Conservation (phyloP, 768 basidiomycete genomes). For the Chlorophyllum brunneum region DNA sequence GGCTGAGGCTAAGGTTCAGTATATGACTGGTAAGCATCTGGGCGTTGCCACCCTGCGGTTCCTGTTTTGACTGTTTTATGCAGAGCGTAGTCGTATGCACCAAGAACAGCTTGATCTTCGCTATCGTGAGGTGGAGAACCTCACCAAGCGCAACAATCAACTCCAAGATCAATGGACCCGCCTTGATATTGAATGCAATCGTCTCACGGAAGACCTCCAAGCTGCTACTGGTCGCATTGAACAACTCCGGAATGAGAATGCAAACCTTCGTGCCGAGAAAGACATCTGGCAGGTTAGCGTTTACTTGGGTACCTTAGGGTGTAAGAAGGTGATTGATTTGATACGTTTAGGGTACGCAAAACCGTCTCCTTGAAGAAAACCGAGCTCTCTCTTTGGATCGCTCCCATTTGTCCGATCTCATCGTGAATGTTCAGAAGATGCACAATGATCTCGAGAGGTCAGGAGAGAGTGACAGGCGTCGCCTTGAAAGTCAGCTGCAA, state of each 20-base stretch:
- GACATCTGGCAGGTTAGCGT: constrained; percentile 86
- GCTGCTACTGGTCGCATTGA: constrained; percentile 60
- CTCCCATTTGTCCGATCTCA: constrained; percentile 80
- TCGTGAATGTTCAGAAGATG: constrained; percentile 88
- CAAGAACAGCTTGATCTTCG: constrained; percentile 67
- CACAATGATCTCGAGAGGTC: constrained; percentile 84
- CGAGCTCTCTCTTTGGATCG: constrained; percentile 75
- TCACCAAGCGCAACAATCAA: constrained; percentile 65
- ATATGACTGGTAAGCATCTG: constrained; percentile 57
- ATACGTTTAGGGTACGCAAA: constrained; percentile 63
- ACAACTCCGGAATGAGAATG: constrained; percentile 78
- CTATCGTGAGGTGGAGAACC: constrained; percentile 59
- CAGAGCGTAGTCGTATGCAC: constrained; percentile 68
- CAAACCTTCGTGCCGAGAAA: constrained; percentile 90
- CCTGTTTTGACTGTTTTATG: constrained; percentile 7
- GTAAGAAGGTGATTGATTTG: neutral
- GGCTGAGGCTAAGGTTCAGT: constrained; percentile 78
- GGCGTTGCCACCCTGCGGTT: constrained; percentile 3
- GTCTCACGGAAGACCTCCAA: constrained; percentile 64
- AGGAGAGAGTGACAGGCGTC: constrained; percentile 75
- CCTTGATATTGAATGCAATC: constrained; percentile 69
- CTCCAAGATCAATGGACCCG: constrained; percentile 72
- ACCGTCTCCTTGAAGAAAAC: constrained; percentile 83
- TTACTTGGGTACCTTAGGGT: neutral
- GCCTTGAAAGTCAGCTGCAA: constrained; percentile 77